These are phyloP conservation scores for Boechera divaricarpa DNA, from an alignment of 345 rosid genomes.

Conservation along the genomic window DNA sequence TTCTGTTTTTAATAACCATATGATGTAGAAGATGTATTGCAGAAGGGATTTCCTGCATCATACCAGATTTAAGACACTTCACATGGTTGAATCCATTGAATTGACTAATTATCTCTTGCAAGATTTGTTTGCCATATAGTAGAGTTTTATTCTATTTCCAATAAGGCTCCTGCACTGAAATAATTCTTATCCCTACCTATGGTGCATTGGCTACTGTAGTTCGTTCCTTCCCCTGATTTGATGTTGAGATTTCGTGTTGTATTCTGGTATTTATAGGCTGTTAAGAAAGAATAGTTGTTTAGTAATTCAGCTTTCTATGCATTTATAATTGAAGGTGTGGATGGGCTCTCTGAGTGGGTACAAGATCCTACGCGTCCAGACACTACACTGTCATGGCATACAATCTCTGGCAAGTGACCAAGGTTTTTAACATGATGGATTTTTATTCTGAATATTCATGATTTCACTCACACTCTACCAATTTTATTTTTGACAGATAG, in stretches of 20 bases:
- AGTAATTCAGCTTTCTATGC: slow-evolving; percentile 35
- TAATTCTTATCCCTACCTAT: background rate
- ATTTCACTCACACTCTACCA: slow-evolving; percentile 17
- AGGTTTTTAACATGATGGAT: slow-evolving; percentile 17
- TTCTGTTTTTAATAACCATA: background rate
- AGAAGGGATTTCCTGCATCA: background rate
- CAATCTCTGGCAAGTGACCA: slow-evolving; percentile 63
- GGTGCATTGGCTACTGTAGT: slow-evolving; percentile 7
- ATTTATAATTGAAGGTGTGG: slow-evolving; percentile 66
- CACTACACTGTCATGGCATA: slow-evolving; percentile 81
- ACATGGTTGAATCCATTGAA: background rate
- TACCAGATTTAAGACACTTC: background rate
- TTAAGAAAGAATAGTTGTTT: background rate
- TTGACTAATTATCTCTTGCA: background rate
- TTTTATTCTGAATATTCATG: slow-evolving; percentile 24
- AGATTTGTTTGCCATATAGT: slow-evolving; percentile 11
- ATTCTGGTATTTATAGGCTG: background rate
- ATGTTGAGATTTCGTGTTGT: slow-evolving; percentile 1
- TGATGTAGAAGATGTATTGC: slow-evolving; percentile 1
- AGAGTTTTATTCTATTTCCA: background rate
- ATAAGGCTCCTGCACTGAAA: background rate
- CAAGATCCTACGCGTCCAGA: slow-evolving; percentile 85
- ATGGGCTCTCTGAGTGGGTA: slow-evolving; percentile 84
- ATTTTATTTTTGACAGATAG: slow-evolving; percentile 55
- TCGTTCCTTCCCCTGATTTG: slow-evolving; percentile 7